Evolutionary conservation across 2,329 filamentous ascomycete species (phyloP), one percentile per base, ranked within the genome.

Genomic region (Pseudogymnoascus sp.): DNA sequence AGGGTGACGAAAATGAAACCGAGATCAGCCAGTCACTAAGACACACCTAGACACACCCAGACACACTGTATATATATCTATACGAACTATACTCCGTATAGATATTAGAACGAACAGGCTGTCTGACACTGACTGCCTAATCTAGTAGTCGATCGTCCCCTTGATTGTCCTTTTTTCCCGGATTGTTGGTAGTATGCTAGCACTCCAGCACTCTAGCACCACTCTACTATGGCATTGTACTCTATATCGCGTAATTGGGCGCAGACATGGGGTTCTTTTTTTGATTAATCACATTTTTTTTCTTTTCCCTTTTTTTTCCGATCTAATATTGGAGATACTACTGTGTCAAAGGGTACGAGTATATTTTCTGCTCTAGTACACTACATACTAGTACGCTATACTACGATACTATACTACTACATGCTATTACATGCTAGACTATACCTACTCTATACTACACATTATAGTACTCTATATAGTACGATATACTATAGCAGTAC

Each of bases 281-380:
- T 45, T 45, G 41, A 48, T 48, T 48, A 48, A 48, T 48, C 41
- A 48, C 23, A 15, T 48, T 48, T 48, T 48, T 48, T 8, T 28
- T 18, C 5, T 48, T 48, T 28, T 12, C 38, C 19, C 19, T 41
- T 28, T 26, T 45, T 26, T 28, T 21, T 23, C 21, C 21, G 21
- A 28, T 48, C 15, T 48, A 48, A 48, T 48, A 48, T 48, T 28
- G 23, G 23, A 28, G 23, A 48, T 48, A 48, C 41, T 48, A 48
- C 41, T 28, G 41, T 45, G 39, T 45, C 39, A 45, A 45, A 45
- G 7, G 4, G 21, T 26, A 41, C 38, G 4, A 4, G 19, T 13
- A 41, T 35, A 35, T 37, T 19, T n/a, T n/a, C n/a, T n/a, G n/a
- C n/a, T n/a, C n/a, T n/a, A n/a, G n/a, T n/a, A n/a, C n/a, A n/a